Evolutionary conservation across 176 grass and related monocot species (phyloP).

Genomic region (Musa beccarii): DNA sequence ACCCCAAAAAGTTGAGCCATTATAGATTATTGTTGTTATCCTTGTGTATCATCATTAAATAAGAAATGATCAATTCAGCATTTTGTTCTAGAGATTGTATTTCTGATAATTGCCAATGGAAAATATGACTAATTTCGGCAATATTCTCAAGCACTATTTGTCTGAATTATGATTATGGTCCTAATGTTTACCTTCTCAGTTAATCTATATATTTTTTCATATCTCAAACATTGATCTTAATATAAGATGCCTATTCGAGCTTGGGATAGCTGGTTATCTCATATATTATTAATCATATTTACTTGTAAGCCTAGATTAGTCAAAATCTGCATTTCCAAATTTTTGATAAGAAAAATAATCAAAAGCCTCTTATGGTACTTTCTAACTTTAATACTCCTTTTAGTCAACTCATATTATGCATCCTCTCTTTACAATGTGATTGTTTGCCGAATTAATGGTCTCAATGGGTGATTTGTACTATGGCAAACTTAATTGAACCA

Average conservation of each 20-base stretch:
- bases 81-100: neutral
- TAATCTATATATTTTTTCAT: too few relatives aligned
- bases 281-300: too few relatives aligned
- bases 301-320: too few relatives aligned
- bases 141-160: neutral
- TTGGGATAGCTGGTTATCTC: too few relatives aligned
- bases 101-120: neutral
- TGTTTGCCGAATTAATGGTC: neutral
- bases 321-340: too few relatives aligned
- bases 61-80: neutral
- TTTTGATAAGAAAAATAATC: neutral
- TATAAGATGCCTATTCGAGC: too few relatives aligned
- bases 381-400: too few relatives aligned
- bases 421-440: neutral
- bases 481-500: neutral
- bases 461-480: neutral
- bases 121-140: neutral
- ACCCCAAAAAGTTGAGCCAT: too few relatives aligned
- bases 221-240: too few relatives aligned
- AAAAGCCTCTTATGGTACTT: neutral
- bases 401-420: neutral
- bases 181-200: neutral
- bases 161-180: neutral
- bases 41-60: neutral
- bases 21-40: too few relatives aligned